Evolutionary conservation across 495 filamentous ascomycete genomes (phyloP).

Genomic region (Glarea lozoyensis): DNA sequence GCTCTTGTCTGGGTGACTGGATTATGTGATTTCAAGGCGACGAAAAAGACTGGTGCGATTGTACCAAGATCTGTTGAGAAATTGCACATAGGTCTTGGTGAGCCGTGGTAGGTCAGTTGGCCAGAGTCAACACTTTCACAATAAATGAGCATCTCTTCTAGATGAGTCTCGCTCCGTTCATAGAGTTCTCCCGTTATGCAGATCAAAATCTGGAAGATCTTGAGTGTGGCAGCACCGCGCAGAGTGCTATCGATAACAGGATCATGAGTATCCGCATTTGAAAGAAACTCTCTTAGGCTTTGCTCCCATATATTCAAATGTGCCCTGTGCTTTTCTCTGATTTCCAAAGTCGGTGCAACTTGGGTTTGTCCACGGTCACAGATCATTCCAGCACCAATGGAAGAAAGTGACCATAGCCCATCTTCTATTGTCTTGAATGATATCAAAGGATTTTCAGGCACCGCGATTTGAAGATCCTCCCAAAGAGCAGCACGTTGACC

Average conservation of each 20-base stretch:
- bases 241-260: not conserved
- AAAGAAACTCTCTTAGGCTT: not conserved
- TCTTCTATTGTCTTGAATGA: conserved; percentile 3
- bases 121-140: not conserved
- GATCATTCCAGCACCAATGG: conserved; percentile 4
- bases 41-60: conserved; percentile 22
- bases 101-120: not conserved
- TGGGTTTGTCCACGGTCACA: not conserved
- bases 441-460: not conserved
- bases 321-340: not conserved
- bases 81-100: not conserved
- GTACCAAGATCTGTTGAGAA: conserved; percentile 7
- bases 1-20: conserved; percentile 28
- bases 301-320: conserved; percentile 1
- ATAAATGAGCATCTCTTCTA: conserved; percentile 3
- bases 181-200: not conserved
- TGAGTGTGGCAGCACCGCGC: conserved; percentile 3
- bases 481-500: conserved; percentile 3
- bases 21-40: conserved; percentile 31
- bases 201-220: conserved; percentile 2
- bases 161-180: not conserved
- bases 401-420: conserved; percentile 4
- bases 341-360: not conserved
- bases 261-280: not conserved
- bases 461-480: not conserved